Evolutionary conservation across 139 green algal genomes (phyloP).

Genomic region (Klebsormidium nitens): DNA sequence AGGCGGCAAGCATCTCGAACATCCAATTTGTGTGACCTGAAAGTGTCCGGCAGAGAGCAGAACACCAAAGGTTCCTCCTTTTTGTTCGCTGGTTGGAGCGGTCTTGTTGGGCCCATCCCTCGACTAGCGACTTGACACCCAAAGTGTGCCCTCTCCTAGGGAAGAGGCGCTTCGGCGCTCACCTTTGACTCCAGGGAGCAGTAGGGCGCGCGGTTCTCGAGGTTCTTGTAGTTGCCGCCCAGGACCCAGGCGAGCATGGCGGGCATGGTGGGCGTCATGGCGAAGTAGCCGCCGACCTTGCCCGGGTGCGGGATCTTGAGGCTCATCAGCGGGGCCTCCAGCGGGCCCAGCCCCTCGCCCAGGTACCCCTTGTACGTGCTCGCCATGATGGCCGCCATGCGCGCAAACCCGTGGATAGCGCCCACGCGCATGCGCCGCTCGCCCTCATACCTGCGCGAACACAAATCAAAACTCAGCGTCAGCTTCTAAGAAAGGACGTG

Average conservation of each 20-base stretch:
- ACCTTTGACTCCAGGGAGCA: conserved; percentile 29
- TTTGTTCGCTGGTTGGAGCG: too few relatives aligned
- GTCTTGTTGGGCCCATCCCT: too few relatives aligned
- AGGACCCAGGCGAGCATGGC: conserved; percentile 40
- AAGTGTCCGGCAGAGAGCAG: too few relatives aligned
- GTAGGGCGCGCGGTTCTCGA: conserved; percentile 23
- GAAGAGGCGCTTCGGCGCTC: too few relatives aligned
- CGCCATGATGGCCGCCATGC: conserved; percentile 80
- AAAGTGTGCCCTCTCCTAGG: too few relatives aligned
- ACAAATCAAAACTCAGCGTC: too few relatives aligned
- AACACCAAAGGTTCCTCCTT: too few relatives aligned
- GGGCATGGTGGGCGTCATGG: conserved; percentile 46
- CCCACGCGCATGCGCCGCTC: conserved; percentile 65
- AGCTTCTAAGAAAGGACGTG: too few relatives aligned
- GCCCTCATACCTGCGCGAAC: conserved; percentile 53
- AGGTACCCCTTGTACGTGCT: conserved; percentile 82
- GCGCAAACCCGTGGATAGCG: conserved; percentile 85
- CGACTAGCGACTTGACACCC: too few relatives aligned
- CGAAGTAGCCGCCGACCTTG: conserved; percentile 56
- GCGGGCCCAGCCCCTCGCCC: conserved; percentile 46
- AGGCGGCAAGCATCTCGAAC: too few relatives aligned
- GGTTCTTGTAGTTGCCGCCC: conserved; percentile 16
- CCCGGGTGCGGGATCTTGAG: conserved; percentile 92
- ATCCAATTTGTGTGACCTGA: too few relatives aligned
- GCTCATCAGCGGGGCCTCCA: conserved; percentile 39